Base-by-base conservation (phyloP, 176 grass and related monocot species). In the Oryza nivara region DNA sequence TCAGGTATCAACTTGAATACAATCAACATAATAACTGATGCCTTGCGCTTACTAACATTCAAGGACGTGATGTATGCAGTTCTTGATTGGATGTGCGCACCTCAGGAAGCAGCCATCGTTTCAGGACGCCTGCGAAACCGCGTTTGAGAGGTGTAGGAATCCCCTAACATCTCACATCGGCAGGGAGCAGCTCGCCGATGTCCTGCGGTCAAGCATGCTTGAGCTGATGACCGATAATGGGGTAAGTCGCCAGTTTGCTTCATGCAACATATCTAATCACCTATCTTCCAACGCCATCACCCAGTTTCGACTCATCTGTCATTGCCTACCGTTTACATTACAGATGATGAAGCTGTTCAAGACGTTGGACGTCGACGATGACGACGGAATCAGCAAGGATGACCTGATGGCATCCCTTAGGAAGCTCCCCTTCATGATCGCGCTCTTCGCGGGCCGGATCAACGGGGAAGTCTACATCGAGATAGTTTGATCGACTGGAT, bases 11-110 rank as follows among this genome's bases (percentile, higher is more conserved):
- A 54, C 6, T 64, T 70, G 5, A 48, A 30, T 10, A 4, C 5
- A 0, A 44, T 22, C 12, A 14, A 77, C 65, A 12, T 28, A 15
- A 14, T 38, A 38, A 4, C 46, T 34, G 3, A 7, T 32, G 61
- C 28, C 15, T 10, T 83, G 9, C 1, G 61, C 14, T n/a, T n/a
- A 36, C 67, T 43, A 5, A 74, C 81, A 20, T 65, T 41, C 56
- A 3, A 45, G 26, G 61, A 77, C 9, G 0, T 49, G 68, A 56
- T 84, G 52, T 70, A 25, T 79, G 72, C 93, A 96, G 97, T 91
- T 96, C 64, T 80, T 99, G 88, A 76, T 93, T 35, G 97, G 97
- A 60, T 94, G 89, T 7, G 91, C 89, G 23, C 92, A 94, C 52
- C 46, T 99, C 9, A 91, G 68, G 72, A 99, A 88, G 82, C 97